Conservation (phyloP, 306 rosid genomes). For the Lupinus albus region DNA sequence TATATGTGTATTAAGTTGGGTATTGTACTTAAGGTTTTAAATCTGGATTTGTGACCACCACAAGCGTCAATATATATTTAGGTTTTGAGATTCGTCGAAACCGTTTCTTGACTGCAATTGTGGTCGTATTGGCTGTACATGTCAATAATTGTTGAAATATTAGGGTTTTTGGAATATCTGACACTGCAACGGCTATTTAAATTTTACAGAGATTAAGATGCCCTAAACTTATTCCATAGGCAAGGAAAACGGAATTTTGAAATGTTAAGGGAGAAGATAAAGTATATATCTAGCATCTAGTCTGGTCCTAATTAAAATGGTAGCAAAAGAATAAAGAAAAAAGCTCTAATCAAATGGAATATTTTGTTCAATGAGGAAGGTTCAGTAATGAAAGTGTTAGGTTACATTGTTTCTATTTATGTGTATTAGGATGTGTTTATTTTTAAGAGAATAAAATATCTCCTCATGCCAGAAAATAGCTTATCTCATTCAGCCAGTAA, state of each 20-base stretch:
- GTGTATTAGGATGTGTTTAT: neutral
- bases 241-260: slow-evolving; percentile 44
- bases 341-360: slow-evolving; percentile 30
- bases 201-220: slow-evolving; percentile 20
- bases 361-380: slow-evolving; percentile 34
- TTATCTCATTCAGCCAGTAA: too few relatives aligned
- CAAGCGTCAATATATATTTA: too few relatives aligned
- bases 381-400: slow-evolving; percentile 6
- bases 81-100: too few relatives aligned
- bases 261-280: slow-evolving; percentile 36
- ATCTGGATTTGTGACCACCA: too few relatives aligned
- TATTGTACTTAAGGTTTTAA: too few relatives aligned
- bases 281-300: slow-evolving; percentile 34
- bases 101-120: too few relatives aligned
- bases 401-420: neutral
- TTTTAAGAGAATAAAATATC: too few relatives aligned
- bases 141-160: too few relatives aligned
- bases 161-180: too few relatives aligned
- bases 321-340: slow-evolving; percentile 43
- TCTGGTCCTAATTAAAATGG: slow-evolving; percentile 42
- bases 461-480: too few relatives aligned
- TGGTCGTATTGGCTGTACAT: too few relatives aligned
- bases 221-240: slow-evolving; percentile 11
- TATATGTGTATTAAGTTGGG: neutral
- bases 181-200: too few relatives aligned